A percentile compares a stretch with the other conserved stretches of the same genome.
Evolutionary conservation across 1,284 basidiomycete genomes (phyloP).

Genomic region (Marasmius fiardii): DNA sequence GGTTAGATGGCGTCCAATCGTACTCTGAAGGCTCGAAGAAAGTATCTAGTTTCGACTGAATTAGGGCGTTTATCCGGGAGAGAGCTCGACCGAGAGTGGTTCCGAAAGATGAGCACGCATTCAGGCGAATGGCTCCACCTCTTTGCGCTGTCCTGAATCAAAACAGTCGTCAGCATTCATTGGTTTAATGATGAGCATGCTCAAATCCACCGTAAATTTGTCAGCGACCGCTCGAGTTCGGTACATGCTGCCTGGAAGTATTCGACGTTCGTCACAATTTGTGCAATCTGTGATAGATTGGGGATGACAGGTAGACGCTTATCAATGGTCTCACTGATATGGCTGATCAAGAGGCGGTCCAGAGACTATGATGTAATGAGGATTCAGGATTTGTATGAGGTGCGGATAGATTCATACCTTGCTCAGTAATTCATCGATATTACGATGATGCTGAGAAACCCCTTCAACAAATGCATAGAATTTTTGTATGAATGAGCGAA

Average conservation of each 20-base stretch:
- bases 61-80: constrained; percentile 77
- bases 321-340: constrained; percentile 79
- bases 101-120: constrained; percentile 66
- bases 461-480: constrained; percentile 98
- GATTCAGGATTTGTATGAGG: not conserved
- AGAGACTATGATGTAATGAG: constrained; percentile 58
- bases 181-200: not conserved
- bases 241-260: constrained; percentile 87
- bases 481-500: constrained; percentile 90
- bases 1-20: constrained; percentile 78
- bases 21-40: constrained; percentile 96
- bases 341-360: constrained; percentile 79
- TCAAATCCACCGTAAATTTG: constrained; percentile 61
- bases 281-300: constrained; percentile 91
- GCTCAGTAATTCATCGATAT: constrained; percentile 90
- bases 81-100: constrained; percentile 70
- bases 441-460: constrained; percentile 86
- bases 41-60: constrained; percentile 92
- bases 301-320: constrained; percentile 69
- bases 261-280: constrained; percentile 92
- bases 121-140: constrained; percentile 76
- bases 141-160: constrained; percentile 69
- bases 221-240: constrained; percentile 87
- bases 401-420: constrained; percentile 49
- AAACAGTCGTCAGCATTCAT: not conserved